Evolutionary conservation across 306 rosid species (phyloP).

Genomic region (Ormosia emarginata): DNA sequence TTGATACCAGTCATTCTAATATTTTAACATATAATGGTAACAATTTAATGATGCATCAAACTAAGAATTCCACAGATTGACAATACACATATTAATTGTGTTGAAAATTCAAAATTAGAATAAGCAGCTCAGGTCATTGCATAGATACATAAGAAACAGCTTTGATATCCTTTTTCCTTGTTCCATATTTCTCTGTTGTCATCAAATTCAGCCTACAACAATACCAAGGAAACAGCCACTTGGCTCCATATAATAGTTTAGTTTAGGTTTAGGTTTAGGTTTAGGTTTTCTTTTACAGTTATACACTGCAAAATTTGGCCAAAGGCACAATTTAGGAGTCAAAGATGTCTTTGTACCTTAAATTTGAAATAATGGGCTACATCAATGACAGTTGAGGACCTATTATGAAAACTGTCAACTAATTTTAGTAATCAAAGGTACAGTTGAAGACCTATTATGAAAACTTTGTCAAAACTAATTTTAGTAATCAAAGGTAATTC

Average conservation of each 20-base stretch:
- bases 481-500: neutral
- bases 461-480: neutral
- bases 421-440: neutral
- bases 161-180: neutral
- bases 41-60: neutral
- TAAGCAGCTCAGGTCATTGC: neutral
- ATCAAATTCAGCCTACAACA: conserved; percentile 11
- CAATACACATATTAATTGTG: neutral
- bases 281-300: conserved; percentile 1
- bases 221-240: neutral
- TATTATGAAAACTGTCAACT: neutral
- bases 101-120: conserved; percentile 15
- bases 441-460: neutral
- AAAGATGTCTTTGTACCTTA: neutral
- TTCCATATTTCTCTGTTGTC: conserved; percentile 2
- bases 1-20: neutral
- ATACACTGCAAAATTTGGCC: neutral
- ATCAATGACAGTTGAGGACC: neutral
- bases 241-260: neutral
- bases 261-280: neutral
- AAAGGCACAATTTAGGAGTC: neutral
- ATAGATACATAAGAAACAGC: neutral
- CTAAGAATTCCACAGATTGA: neutral
- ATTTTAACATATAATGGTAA: neutral
- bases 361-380: neutral